Evolutionary conservation across 306 rosid genomes (phyloP), one percentile per base, ranked within the genome.

Genomic region (Quercus bicolor): DNA sequence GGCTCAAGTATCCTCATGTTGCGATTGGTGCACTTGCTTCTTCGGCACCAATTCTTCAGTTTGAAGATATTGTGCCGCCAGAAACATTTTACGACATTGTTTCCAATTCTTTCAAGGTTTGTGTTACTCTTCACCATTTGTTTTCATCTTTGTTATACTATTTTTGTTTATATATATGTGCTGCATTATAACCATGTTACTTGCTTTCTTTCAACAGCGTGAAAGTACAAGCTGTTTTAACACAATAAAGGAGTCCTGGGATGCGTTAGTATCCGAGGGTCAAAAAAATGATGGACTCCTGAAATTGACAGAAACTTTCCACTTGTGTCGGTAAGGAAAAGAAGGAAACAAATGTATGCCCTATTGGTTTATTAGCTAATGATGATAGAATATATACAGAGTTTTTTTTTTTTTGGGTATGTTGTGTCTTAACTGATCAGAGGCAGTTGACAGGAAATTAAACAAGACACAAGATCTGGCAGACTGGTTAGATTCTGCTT

Each of bases 1-100:
- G 98, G 87, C 91, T 93, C 60, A 93, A 91, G 84, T 93, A 93
- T 84, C 98, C 98, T 68, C 94, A 93, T 80, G 81, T 91, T 79
- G 89, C 98, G 14, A 18, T 93, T 61, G 98, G 98, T 57, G 98
- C 94, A 68, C 93, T 93, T 29, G 90, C 98, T 81, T 88, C 98
- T 79, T 93, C 97, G 3, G 98, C 98, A 14, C 98, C 97, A 0
- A 93, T 93, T 84, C 98, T 93, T 86, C 97, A 93, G 72, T 93
- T 93, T 29, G 98, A 93, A 75, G 77, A 93, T 77, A 80, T 93
- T 81, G 97, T 91, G 77, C 97, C 97, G 0, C 75, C 80, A 0
- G 89, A 91, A 87, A 91, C 92, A 40, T 93, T 88, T 86, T 93
- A 93, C 66, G 84, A 93, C 77, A 84, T 93, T 48, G 97, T 88